A percentile compares a stretch with the other conserved stretches of the same genome.
These are phyloP conservation scores for Oryza nivara DNA, from an alignment of 176 grass and related monocot species.

Conservation along the genomic window DNA sequence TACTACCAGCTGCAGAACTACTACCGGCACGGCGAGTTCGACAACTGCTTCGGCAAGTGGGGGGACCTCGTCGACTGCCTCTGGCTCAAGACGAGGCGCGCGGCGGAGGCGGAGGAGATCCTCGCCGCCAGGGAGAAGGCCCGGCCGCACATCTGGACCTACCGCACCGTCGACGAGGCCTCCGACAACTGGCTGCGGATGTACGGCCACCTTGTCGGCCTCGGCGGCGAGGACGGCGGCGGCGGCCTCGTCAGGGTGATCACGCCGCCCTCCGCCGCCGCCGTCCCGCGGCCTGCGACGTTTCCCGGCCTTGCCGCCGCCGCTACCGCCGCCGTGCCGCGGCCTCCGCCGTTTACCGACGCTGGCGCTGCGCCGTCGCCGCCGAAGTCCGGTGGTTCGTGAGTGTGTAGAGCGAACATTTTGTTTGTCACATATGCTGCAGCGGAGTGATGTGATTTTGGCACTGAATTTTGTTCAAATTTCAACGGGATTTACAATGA, in stretches of 20 bases:
- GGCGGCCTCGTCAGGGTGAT: not conserved
- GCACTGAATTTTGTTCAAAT: not conserved
- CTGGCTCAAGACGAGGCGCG: constrained; percentile 64
- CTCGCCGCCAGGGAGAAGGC: constrained; percentile 62
- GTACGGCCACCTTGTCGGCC: constrained; percentile 45
- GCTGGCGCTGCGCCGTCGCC: not conserved
- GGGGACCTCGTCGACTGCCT: constrained; percentile 76
- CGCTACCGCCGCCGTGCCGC: too few species aligned
- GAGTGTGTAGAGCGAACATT: not conserved
- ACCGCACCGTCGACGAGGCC: constrained; percentile 78
- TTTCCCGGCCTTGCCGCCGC: not conserved
- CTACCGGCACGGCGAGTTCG: constrained; percentile 75
- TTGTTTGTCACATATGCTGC: not conserved
- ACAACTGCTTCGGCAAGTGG: constrained; percentile 86
- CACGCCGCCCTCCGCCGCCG: not conserved
- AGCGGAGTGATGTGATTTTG: not conserved
- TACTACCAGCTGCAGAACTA: constrained; percentile 91
- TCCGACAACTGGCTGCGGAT: constrained; percentile 70
- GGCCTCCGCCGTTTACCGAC: too few species aligned
- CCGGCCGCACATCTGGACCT: constrained; percentile 74
- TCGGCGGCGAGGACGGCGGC: not conserved
- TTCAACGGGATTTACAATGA: not conserved
- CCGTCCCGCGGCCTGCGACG: not conserved
- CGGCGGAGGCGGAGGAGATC: constrained; percentile 66
- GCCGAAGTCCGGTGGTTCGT: not conserved